Evolutionary conservation across 2,329 filamentous ascomycete species (phyloP), one percentile per base, ranked within the genome.

Genomic region (Esteya vermicola): DNA sequence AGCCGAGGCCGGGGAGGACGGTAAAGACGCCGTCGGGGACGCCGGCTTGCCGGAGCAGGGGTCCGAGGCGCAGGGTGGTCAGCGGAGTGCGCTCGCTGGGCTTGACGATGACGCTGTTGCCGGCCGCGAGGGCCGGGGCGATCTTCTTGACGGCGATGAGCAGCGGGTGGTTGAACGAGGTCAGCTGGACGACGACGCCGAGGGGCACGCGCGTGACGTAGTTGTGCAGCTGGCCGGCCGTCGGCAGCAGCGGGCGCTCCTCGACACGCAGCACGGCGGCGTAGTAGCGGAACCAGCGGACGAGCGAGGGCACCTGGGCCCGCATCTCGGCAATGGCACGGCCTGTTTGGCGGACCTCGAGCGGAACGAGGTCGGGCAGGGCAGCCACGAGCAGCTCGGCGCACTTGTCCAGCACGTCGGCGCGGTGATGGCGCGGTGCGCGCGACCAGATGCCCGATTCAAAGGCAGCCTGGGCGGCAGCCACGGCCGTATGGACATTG

Each of bases 221-320:
- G 53, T 74, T 75, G 53, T 72, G 67, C 47, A 76, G 60, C 52
- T 70, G 69, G 1, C 75, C 75, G 21, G 59, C 60, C 3, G 79
- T 82, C 0, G 80, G 79, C 2, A 82, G 63, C 0, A 84, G 72
- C 2, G 72, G 58, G 3, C 75, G 68, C 56, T 82, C 75, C 50
- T 81, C 75, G 1, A 72, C 76, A n/a, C 79, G 70, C 25, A 81
- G 65, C 1, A 82, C 52, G 0, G 76, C 65, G 2, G 78, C 77
- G 50, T 79, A 85, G 59, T 84, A 84, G 44, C 71, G 74, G 57
- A 84, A 75, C 79, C 79, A 84, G 33, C 74, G 71, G 1, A 75
- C 67, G 1, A 84, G 62, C 1, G 71, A 74, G 0, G 74, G 72
- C 6, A 80, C 70, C 52, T 84, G 80, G 1, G 78, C 77, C 36